Evolutionary conservation across 2,329 filamentous ascomycete species (phyloP).

Genomic region (Spiromastix sp.): DNA sequence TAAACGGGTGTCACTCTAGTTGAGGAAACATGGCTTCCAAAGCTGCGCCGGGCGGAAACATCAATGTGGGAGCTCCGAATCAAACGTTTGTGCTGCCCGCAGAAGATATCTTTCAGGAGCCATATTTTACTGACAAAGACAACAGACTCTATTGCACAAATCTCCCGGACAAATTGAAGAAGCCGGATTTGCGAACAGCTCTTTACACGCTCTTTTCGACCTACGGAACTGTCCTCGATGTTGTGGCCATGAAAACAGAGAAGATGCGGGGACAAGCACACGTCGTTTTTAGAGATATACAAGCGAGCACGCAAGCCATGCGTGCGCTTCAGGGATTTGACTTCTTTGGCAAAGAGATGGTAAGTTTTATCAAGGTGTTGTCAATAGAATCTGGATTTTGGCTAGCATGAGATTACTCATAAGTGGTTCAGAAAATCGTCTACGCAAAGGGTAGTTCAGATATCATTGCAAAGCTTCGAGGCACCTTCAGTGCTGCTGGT

Average conservation of each 20-base stretch:
- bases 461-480: slow-evolving; percentile 81
- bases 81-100: slow-evolving; percentile 62
- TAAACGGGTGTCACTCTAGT: too few species aligned
- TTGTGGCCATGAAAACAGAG: slow-evolving; percentile 77
- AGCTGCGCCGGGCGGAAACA: slow-evolving; percentile 23
- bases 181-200: slow-evolving; percentile 72
- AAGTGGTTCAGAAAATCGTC: slow-evolving; percentile 60
- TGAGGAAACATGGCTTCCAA: slow-evolving; percentile 32
- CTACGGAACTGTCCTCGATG: slow-evolving; percentile 83
- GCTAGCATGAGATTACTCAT: too few species aligned
- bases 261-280: slow-evolving; percentile 97
- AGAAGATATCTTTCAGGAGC: slow-evolving; percentile 4
- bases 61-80: slow-evolving; percentile 52
- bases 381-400: slow-evolving; percentile 1
- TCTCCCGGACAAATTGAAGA: slow-evolving; percentile 81
- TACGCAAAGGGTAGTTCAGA: slow-evolving; percentile 88
- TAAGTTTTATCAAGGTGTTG: slow-evolving; percentile 36
- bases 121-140: slow-evolving; percentile 14
- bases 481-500: slow-evolving; percentile 66
- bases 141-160: slow-evolving; percentile 78
- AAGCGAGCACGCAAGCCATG: slow-evolving; percentile 91
- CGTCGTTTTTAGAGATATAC: slow-evolving; percentile 77
- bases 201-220: slow-evolving; percentile 92
- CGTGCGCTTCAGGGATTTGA: slow-evolving; percentile 73
- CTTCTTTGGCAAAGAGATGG: slow-evolving; percentile 77